These are phyloP conservation scores for Cucurbita moschata DNA, from an alignment of 306 rosid species.

Conservation along the genomic window DNA sequence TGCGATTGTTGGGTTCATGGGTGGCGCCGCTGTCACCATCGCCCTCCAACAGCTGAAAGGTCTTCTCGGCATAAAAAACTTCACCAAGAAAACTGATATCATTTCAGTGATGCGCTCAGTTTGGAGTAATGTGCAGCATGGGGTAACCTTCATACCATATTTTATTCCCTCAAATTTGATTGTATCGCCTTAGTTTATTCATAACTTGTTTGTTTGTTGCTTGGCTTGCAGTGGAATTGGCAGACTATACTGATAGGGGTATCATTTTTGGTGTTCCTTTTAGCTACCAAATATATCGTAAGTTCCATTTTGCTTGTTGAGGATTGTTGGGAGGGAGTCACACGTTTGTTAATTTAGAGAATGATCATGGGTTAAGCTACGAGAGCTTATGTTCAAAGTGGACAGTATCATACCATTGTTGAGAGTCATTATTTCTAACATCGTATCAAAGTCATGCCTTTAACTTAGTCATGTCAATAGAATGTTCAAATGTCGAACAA, in stretches of 20 bases:
- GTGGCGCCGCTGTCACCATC: conserved; percentile 78
- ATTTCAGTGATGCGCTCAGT: conserved; percentile 61
- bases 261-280: conserved; percentile 51
- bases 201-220: not conserved
- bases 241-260: conserved; percentile 53
- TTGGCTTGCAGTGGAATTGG: conserved; percentile 84
- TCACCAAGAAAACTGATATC: conserved; percentile 71
- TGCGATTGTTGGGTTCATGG: conserved; percentile 89
- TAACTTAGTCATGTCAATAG: no score
- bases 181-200: not conserved
- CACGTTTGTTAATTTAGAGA: no score
- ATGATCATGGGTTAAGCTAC: no score
- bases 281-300: conserved; percentile 32
- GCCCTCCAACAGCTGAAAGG: conserved; percentile 86
- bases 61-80: conserved; percentile 38
- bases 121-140: conserved; percentile 32
- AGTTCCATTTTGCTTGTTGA: no score
- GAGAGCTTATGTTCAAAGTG: no score
- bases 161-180: not conserved
- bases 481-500: no score
- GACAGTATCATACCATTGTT: no score
- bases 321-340: no score
- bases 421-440: no score
- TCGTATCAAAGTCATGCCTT: no score
- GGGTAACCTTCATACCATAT: conserved; percentile 23